Percentiles rank a stretch among this genome's conserved stretches.
Conservation (phyloP, 768 basidiomycete species). For the Pilatotrama ljubarskyi region DNA sequence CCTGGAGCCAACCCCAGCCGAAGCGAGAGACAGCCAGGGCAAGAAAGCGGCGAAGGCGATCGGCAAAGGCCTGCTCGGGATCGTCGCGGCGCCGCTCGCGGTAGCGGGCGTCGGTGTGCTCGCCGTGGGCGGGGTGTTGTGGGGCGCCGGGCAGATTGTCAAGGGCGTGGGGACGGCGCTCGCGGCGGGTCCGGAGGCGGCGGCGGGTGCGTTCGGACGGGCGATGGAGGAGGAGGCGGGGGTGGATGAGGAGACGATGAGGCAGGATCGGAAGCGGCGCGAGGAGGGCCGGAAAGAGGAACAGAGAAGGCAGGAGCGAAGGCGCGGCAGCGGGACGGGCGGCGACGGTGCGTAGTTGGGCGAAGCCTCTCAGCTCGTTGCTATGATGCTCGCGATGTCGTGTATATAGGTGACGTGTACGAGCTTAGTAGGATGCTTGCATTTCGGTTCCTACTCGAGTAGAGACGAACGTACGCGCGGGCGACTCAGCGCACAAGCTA, state of each 20-base stretch:
- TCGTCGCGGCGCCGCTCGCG: conserved; percentile 8
- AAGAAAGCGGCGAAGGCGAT: not conserved
- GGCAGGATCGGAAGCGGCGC: no score
- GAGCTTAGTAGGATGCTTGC: no score
- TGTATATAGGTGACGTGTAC: no score
- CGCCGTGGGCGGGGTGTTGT: conserved; percentile 1
- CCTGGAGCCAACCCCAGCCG: no score
- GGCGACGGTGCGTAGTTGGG: no score
- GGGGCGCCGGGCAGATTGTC: conserved; percentile 13
- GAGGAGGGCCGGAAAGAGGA: not conserved
- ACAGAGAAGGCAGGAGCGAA: not conserved
- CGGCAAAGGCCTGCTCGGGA: not conserved
- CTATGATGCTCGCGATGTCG: no score
- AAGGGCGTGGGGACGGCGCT: conserved; percentile 7
- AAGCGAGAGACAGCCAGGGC: not conserved
- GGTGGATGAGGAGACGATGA: not conserved
- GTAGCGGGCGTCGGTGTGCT: conserved; percentile 3
- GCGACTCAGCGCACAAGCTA: no score
- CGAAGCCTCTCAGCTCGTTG: no score
- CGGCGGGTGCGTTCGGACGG: not conserved
- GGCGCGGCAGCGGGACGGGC: no score
- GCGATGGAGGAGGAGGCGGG: not conserved
- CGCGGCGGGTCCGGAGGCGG: no score
- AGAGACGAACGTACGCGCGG: no score
- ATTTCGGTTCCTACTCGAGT: no score